Base-by-base conservation (phyloP, 345 rosid species). In the Orychophragmus violaceus region DNA sequence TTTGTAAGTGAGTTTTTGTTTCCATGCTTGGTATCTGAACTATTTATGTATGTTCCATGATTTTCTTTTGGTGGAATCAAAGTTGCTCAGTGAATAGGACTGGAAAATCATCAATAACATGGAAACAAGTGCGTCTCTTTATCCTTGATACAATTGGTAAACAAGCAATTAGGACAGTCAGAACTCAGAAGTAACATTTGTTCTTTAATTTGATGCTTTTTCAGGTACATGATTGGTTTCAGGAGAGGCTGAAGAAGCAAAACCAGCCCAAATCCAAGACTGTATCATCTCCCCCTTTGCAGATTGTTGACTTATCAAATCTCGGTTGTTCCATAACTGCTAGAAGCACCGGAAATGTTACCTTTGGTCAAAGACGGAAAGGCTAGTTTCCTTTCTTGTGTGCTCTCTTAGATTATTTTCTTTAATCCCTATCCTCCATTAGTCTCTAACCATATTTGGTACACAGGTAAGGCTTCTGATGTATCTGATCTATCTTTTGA, bases 141-240 rank as follows among this genome's bases (percentile, higher is more conserved):
- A 22, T 32, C 52, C 37, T 41, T 17, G 14, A 8, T 46, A 28
- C 17, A 42, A 44, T 9, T 54, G 28, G 13, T 16, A 4, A 37
- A 11, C 3, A 25, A 3, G 23, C 17, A 55, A 56, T 7, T 25
- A 17, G 33, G 3, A n/a, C n/a, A n/a, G 6, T 36, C 42, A 13
- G 16, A n/a, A n/a, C n/a, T 5, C 8, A 48, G 4, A 28, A 30
- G 36, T 42, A 46, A 16, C 18, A 30, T 18, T 9, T 50, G 1
- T 75, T 53, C 27, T 64, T 60, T 64, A 30, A 30, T 8, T 17
- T 27, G 71, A 37, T 55, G 6, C 25, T 36, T 69, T 44, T 48
- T 48, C 53, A 88, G 97, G 94, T 88, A 58, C 81, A 76, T 35
- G 68, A 53, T 66, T 91, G 96, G 93, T 88, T 91, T 67, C 59